Evolutionary conservation across 805 yeast species (phyloP), one percentile per base, ranked within the genome.

Genomic region (Ogataea nakhonphanomensis): DNA sequence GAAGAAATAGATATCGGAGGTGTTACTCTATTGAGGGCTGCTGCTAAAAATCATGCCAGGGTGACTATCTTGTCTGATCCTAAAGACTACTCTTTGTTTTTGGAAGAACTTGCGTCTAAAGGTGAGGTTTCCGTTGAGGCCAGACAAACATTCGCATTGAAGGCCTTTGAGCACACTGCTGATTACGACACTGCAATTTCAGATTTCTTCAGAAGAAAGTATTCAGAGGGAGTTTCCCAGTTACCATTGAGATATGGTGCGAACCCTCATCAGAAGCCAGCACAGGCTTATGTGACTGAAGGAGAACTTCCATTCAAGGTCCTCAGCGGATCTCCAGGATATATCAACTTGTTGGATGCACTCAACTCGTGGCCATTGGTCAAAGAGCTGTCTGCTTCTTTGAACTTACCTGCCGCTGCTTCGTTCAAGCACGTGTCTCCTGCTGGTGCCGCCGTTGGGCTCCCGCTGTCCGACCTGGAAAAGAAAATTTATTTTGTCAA

Each of bases 1-100:
- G 99, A 93, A 73, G 98, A 93, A 68, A 83, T 93, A 56, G 99
- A 93, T 64, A 93, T 93, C 61, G 99, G 99, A 58, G 95, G 99
- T 65, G 99, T 93, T 45, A 93, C 99, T 32, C 73, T 93, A 51
- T 75, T 93, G 63, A 83, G 99, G 70, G 99, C 99, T 33, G 99
- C 99, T 45, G 99, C 99, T 50, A 93, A 93, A 73, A 93, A 93
- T 72, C 99, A 93, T 67, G 73, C 93, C 48, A 81, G 99, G 70
- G 99, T 93, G 43, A 86, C 96, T 46, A 90, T 93, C 51, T 74
- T 93, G 58, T 85, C 95, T 23, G 99, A 93, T 69, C 99, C 99
- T 51, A 73, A 73, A 38, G 99, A 93, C 69, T 93, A 93, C 70
- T 79, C 96, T 39, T 76, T 71, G 35, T 93, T 93, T 67, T 70